Evolutionary conservation across 2,329 filamentous ascomycete genomes (phyloP).

Genomic region (Penicillium sp.): DNA sequence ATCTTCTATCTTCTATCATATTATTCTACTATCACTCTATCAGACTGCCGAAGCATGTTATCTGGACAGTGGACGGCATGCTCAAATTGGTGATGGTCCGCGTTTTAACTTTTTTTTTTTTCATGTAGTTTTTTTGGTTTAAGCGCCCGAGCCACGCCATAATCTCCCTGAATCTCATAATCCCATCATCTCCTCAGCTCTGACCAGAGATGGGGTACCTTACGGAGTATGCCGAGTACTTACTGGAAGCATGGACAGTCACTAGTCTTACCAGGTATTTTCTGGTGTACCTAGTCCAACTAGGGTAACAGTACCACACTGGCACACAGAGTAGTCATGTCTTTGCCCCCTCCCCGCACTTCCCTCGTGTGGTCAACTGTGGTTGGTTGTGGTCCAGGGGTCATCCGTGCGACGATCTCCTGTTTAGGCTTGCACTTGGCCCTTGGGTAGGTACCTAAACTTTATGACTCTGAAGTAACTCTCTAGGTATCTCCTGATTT

Average conservation of each 20-base stretch:
- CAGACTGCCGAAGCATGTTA: constrained; percentile 1
- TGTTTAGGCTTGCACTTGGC: background rate
- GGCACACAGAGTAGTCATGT: too few species aligned
- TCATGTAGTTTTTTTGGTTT: constrained; percentile 24
- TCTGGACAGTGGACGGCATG: background rate
- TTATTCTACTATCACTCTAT: background rate
- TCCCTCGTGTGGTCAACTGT: constrained; percentile 10
- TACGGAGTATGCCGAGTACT: too few species aligned
- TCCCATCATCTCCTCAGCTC: background rate
- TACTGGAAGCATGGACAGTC: too few species aligned
- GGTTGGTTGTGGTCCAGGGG: constrained; percentile 12
- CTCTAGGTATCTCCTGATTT: background rate
- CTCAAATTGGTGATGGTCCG: background rate
- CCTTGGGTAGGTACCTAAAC: background rate
- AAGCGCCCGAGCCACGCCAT: constrained; percentile 36
- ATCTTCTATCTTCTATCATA: background rate
- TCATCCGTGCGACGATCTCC: constrained; percentile 17
- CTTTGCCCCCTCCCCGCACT: constrained; percentile 17
- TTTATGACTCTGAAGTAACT: background rate
- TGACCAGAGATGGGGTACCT: background rate
- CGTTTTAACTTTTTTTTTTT: background rate
- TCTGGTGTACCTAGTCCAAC: background rate
- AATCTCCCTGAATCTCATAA: background rate
- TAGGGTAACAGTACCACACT: background rate
- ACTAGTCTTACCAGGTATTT: background rate